phyloP scores from a whole-genome alignment of 2,329 filamentous ascomycete species.

The Hypoxylon sp. region DNA sequence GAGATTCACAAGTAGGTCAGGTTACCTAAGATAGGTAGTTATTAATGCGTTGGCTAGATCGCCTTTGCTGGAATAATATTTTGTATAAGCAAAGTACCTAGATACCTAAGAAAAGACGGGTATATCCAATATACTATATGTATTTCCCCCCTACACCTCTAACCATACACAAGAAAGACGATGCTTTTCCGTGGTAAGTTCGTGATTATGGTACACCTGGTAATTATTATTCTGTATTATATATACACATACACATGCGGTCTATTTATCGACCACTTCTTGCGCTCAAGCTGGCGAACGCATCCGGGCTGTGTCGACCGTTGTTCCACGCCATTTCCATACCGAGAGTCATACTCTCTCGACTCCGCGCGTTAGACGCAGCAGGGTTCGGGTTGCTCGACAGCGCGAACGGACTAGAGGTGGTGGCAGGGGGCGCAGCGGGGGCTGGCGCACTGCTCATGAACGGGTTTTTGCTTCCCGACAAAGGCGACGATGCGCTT shows the following conservation, averaged over 20 bases:
- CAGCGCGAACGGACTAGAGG: constrained; percentile 41
- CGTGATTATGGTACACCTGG: constrained; percentile 40
- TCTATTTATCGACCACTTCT: constrained; percentile 54
- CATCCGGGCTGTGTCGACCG: constrained; percentile 80
- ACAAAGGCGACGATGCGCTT: constrained; percentile 48
- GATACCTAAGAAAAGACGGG: too few species aligned
- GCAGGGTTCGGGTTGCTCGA: constrained; percentile 37
- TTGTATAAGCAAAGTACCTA: too few species aligned
- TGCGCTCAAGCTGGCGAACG: constrained; percentile 78
- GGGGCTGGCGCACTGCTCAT: constrained; percentile 46
- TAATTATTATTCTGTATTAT: constrained; percentile 37
- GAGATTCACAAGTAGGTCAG: constrained; percentile 42
- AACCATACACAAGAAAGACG: neutral
- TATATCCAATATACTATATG: too few species aligned
- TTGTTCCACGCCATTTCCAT: constrained; percentile 71
- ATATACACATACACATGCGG: constrained; percentile 32
- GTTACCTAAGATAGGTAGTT: neutral
- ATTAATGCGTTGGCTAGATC: too few species aligned
- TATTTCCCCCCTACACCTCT: too few species aligned
- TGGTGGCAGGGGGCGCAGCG: constrained; percentile 36
- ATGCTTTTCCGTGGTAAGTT: constrained; percentile 19
- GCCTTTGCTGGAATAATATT: too few species aligned
- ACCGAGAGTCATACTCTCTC: constrained; percentile 75
- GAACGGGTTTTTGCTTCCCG: constrained; percentile 67
- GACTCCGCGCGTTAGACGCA: constrained; percentile 60